phyloP scores from a whole-genome alignment of 257 asterid genomes.

The Przewalskia tangutica region DNA sequence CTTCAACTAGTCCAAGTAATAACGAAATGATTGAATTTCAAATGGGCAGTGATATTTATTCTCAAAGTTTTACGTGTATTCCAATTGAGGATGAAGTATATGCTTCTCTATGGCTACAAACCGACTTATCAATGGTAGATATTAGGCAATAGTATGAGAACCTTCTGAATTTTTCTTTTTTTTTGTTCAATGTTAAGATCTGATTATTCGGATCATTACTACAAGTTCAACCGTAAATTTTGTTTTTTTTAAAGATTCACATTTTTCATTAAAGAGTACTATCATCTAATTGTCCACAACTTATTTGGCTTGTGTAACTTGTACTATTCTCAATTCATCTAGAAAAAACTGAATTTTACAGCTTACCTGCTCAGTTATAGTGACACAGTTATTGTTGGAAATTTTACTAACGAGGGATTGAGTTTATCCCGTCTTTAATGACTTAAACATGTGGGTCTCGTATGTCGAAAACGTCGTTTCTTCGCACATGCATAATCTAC shows the following conservation, averaged over 20 bases:
- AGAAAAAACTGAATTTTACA: background rate
- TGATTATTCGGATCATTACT: background rate
- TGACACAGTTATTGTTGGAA: too few species aligned
- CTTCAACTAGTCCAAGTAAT: background rate
- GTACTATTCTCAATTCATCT: background rate
- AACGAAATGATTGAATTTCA: background rate
- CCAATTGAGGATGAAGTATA: conserved; percentile 5
- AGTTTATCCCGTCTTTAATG: too few species aligned
- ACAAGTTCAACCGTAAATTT: background rate
- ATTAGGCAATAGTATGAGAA: background rate
- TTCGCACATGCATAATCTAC: too few species aligned
- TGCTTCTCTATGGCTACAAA: conserved; percentile 16
- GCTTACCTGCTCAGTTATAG: too few species aligned
- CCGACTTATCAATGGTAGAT: background rate
- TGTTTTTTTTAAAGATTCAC: background rate
- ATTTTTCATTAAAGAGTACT: background rate
- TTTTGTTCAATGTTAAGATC: background rate
- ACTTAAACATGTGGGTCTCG: too few species aligned
- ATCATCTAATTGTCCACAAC: background rate
- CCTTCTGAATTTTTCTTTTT: background rate
- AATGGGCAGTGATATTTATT: background rate
- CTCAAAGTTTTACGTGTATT: background rate
- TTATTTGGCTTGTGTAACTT: background rate
- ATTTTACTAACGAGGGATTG: too few species aligned
- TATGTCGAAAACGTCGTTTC: too few species aligned